Conservation (phyloP, 768 basidiomycete genomes). For the Fistulinella prunicolor region DNA sequence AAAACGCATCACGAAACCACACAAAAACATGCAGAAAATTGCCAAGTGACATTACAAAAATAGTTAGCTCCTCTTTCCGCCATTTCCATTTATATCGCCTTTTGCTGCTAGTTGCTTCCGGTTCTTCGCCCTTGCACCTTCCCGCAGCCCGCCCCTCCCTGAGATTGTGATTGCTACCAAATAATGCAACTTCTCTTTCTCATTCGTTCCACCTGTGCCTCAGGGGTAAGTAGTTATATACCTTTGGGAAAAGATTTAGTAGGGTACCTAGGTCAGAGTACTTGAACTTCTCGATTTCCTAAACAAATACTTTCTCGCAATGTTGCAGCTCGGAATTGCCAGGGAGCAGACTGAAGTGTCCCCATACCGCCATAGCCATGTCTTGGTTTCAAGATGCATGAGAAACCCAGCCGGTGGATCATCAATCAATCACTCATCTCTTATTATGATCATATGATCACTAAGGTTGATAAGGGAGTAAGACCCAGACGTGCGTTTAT, state of each 20-base stretch:
- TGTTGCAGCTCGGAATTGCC: too few relatives aligned
- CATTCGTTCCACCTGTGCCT: slow-evolving; percentile 20
- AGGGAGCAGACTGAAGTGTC: too few relatives aligned
- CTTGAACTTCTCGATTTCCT: slow-evolving; percentile 6
- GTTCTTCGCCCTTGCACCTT: slow-evolving; percentile 6
- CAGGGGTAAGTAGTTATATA: slow-evolving; percentile 48
- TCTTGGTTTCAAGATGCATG: too few relatives aligned
- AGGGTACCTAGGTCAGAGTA: slow-evolving; percentile 23
- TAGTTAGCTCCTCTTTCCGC: slow-evolving; percentile 36
- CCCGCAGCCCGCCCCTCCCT: slow-evolving; percentile 1
- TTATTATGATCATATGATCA: too few relatives aligned
- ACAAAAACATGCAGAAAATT: slow-evolving; percentile 39
- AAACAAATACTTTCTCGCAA: slow-evolving; percentile 3
- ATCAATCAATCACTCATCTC: too few relatives aligned
- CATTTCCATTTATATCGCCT: slow-evolving; percentile 25
- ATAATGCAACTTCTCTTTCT: slow-evolving; percentile 23
- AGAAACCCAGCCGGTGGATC: too few relatives aligned
- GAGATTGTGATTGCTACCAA: slow-evolving; percentile 23
- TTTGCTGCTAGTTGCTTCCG: slow-evolving; percentile 17
- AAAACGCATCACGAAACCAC: slow-evolving; percentile 32
- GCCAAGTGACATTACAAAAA: slow-evolving; percentile 47
- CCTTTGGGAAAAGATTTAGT: slow-evolving; percentile 9
- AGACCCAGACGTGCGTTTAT: too few relatives aligned
- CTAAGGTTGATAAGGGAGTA: too few relatives aligned
- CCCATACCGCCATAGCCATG: too few relatives aligned